Evolutionary conservation across 108 stramenopile genomes (phyloP).

Genomic region (Cyclotella choctawhatcheeana): DNA sequence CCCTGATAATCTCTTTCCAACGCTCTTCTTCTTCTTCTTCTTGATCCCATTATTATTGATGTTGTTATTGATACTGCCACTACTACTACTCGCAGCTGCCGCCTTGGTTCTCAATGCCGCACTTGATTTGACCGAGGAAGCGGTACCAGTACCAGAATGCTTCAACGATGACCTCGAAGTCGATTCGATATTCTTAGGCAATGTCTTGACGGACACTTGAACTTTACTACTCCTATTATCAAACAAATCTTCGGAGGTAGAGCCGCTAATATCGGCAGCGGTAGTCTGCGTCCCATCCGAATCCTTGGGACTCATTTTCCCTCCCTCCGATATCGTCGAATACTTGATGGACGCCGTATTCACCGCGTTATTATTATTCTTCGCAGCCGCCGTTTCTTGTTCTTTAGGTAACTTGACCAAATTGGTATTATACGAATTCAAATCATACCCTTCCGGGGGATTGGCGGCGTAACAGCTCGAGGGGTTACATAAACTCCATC

Average conservation of each 20-base stretch:
- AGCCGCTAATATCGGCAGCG: neutral
- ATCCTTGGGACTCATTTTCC: neutral
- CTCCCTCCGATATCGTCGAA: neutral
- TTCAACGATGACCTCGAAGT: too few species aligned
- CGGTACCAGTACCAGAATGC: too few species aligned
- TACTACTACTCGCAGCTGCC: neutral
- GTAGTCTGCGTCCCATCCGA: constrained; percentile 4
- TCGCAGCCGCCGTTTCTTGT: neutral
- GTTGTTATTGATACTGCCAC: neutral
- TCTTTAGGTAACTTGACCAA: neutral
- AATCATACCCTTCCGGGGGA: constrained; percentile 48
- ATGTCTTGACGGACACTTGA: too few species aligned
- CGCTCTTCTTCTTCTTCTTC: neutral
- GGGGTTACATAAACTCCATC: constrained; percentile 50
- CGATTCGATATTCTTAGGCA: too few species aligned
- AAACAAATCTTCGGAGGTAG: constrained; percentile 7
- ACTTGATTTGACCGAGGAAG: neutral
- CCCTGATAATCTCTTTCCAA: neutral
- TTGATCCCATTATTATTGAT: too few species aligned
- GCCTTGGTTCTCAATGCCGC: neutral
- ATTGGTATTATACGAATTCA: constrained; percentile 10
- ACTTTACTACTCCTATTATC: neutral
- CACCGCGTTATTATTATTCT: neutral
- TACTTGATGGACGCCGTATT: neutral
- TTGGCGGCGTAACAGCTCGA: constrained; percentile 35